A percentile compares a stretch with the other conserved stretches of the same genome.
phyloP scores from a whole-genome alignment of 192 early-diverging fungal species.

The Chytriomyces hyalinus region DNA sequence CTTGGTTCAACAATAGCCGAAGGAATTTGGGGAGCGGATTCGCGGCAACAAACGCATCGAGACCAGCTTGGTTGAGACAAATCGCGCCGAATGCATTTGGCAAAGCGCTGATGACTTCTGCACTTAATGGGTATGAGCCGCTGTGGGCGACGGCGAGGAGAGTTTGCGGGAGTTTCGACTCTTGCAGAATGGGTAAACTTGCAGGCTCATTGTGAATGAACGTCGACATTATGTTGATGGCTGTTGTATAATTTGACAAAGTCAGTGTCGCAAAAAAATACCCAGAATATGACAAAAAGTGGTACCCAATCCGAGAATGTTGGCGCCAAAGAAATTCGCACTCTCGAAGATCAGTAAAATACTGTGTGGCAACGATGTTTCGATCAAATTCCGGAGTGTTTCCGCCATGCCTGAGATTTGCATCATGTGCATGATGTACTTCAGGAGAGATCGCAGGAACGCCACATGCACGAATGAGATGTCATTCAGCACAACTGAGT shows the following conservation, averaged over 20 bases:
- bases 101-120: conserved; percentile 78
- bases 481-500: conserved; percentile 14
- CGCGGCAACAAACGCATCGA: conserved; percentile 79
- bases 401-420: conserved; percentile 90
- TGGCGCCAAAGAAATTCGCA: conserved; percentile 78
- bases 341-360: conserved; percentile 75
- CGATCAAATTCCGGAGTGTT: conserved; percentile 92
- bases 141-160: conserved; percentile 73
- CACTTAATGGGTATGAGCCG: conserved; percentile 75
- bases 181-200: conserved; percentile 90
- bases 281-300: conserved; percentile 11
- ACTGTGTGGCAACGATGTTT: conserved; percentile 79
- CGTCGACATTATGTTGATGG: conserved; percentile 90
- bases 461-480: conserved; percentile 76
- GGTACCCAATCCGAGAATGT: conserved; percentile 80
- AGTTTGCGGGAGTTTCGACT: conserved; percentile 82
- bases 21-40: conserved; percentile 78
- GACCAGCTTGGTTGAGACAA: conserved; percentile 85
- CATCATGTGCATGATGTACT: conserved; percentile 92
- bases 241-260: conserved; percentile 38
- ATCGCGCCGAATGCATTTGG: conserved; percentile 96
- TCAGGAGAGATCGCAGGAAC: conserved; percentile 85
- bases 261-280: conserved; percentile 1
- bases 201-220: conserved; percentile 99
- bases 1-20: conserved; percentile 72